Conservation (phyloP, 1,139 yeast species). For the Debaryomyces subglobosus region DNA sequence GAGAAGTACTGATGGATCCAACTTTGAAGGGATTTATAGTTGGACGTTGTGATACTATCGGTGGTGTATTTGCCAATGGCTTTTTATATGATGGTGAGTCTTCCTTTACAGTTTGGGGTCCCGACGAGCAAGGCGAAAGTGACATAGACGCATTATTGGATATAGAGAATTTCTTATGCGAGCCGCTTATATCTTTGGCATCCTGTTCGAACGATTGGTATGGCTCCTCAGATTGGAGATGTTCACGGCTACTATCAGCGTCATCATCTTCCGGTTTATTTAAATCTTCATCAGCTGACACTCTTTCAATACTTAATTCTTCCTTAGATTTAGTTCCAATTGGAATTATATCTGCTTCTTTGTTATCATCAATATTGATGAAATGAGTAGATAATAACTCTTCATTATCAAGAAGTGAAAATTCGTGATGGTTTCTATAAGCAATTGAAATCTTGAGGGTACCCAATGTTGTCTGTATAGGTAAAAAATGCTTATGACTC, state of each 20-base stretch:
- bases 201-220: neutral
- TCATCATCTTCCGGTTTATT: constrained; percentile 3
- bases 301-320: neutral
- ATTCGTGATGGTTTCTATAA: constrained; percentile 71
- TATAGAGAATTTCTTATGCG: constrained; percentile 16
- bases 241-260: constrained; percentile 3
- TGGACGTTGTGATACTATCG: constrained; percentile 28
- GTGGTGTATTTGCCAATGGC: constrained; percentile 20
- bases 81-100: constrained; percentile 16
- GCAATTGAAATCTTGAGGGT: constrained; percentile 74
- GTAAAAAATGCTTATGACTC: constrained; percentile 62
- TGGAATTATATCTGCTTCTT: neutral
- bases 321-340: constrained; percentile 3
- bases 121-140: constrained; percentile 34
- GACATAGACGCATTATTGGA: constrained; percentile 26
- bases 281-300: neutral
- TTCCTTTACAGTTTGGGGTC: constrained; percentile 11
- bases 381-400: constrained; percentile 64
- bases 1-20: constrained; percentile 59
- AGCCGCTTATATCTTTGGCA: neutral
- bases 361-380: constrained; percentile 42
- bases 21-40: constrained; percentile 61
- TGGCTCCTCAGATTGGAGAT: neutral
- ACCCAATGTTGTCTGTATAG: constrained; percentile 77
- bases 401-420: constrained; percentile 69